Base-by-base conservation (phyloP, 2,329 filamentous ascomycete genomes). In the Cordyceps cicadae region DNA sequence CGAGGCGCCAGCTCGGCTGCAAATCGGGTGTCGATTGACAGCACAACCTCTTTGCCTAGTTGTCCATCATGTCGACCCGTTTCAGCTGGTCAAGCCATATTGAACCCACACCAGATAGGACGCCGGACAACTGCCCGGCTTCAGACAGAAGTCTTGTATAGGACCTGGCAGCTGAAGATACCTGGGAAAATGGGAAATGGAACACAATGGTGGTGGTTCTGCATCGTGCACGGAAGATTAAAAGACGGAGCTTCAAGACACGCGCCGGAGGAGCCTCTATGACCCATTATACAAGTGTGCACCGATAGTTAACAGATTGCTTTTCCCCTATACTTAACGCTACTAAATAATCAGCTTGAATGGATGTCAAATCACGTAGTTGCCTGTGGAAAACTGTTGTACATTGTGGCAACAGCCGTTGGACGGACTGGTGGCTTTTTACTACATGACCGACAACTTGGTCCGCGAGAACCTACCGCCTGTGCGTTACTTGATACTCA, bases 261-360 rank as follows among this genome's bases (percentile, higher is more conserved):
- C 14, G 21, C 24, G 37, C 15, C 11, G 17, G 8, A 46, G 19
- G 50, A 59, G 37, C 57, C 50, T 48, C 50, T 48, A n/a, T 46
- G 49, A 37, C 19, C 50, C 48, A 54, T 46, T 11, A 39, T 11
- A 48, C 53, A 49, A 59, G 39, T 59, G 48, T 24, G n/a, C 57
- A 48, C 45, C 39, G 26, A 59, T 54, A 59, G 57, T 59, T 59
- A 59, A 52, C 49, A 54, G 39, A 59, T 59, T 59, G 57, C 11
- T 51, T 54, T 39, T 29, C 37, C 29, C 41, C 29, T 54, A 53
- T 21, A 37, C n/a, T 12, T 2, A 14, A 12, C 39, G 1, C 19
- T 9, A 24, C 24, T 4, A 5, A 32, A 32, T 7, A 39, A 14
- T 14, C 12, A 11, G 7, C 11, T 5, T 34, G 43, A 39, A 52